A percentile compares a stretch with the other conserved stretches of the same genome.
Conservation (phyloP, 768 basidiomycete species). For the Tylopilus felleus region DNA sequence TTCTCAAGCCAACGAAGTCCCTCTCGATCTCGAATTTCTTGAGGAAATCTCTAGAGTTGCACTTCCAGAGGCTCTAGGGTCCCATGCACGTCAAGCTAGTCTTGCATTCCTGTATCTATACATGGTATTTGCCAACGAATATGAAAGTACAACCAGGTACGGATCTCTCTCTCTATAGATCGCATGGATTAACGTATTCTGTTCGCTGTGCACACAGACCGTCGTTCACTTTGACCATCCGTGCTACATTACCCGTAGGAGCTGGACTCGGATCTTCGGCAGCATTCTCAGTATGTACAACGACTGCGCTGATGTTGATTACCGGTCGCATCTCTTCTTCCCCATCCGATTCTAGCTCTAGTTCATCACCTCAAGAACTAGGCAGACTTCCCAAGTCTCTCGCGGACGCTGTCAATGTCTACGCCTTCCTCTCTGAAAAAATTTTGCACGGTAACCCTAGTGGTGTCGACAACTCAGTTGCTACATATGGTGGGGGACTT, state of each 20-base stretch:
- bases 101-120: slow-evolving; percentile 92
- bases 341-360: slow-evolving; percentile 18
- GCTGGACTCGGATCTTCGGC: slow-evolving; percentile 98
- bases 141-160: slow-evolving; percentile 54
- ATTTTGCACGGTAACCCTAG: slow-evolving; percentile 96
- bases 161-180: slow-evolving; percentile 26
- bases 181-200: slow-evolving; percentile 13
- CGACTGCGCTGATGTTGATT: slow-evolving; percentile 75
- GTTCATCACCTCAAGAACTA: slow-evolving; percentile 35
- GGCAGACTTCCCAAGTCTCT: slow-evolving; percentile 58
- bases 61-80: slow-evolving; percentile 30
- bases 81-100: slow-evolving; percentile 44
- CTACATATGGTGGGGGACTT: slow-evolving; percentile 89
- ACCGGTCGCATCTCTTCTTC: slow-evolving; percentile 65
- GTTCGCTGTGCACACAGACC: slow-evolving; percentile 44
- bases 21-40: slow-evolving; percentile 70
- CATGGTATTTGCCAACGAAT: slow-evolving; percentile 56
- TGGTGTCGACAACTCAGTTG: slow-evolving; percentile 94
- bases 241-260: slow-evolving; percentile 88
- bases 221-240: slow-evolving; percentile 74
- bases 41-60: slow-evolving; percentile 58
- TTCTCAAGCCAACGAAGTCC: slow-evolving; percentile 23
- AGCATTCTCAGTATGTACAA: slow-evolving; percentile 86
- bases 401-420: slow-evolving; percentile 83
- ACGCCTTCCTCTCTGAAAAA: slow-evolving; percentile 95